Evolutionary conservation across 179 eudicot genomes (phyloP), one percentile per base, ranked within the genome.

Genomic region (Spinacia oleracea): DNA sequence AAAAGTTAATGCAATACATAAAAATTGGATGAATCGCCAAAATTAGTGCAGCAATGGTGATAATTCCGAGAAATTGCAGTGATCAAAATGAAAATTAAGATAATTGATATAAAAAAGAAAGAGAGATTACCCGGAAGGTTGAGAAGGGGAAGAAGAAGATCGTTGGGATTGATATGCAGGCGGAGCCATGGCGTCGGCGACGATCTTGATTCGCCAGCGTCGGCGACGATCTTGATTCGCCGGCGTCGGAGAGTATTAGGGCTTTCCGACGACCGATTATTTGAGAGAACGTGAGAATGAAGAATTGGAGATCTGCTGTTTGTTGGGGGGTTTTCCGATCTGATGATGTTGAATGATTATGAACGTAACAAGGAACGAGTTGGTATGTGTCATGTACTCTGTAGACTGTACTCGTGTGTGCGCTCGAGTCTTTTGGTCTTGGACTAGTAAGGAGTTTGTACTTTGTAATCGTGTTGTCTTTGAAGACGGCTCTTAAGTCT

Each of bases 121-220:
- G n/a, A n/a, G 18, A 29, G 29, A 16, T 2, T 88, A 93, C 97
- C 98, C 98, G 62, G 98, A 93, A 15, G 98, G 97, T 80, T 92
- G 98, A 82, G 98, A 93, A 70, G 98, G 98, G 3, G 97, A 93
- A 64, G 97, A 83, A 74, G 94, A 83, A 74, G 94, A 90, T 82
- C 95, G 91, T 32, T 84, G 90, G 34, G 92, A 75, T 71, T 87
- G 91, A 82, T 89, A 87, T 42, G 92, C 94, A 60, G 97, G 97
- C 78, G 93, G 87, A 64, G 87, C 75, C 85, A 84, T 84, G 56
- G 73, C 46, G 69, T 25, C 73, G 76, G 66, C 73, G 82, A 70
- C 73, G 81, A 78, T 78, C 16, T 46, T 7, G 46, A 45, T 73
- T 56, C 75, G 78, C 63, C 84, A 78, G 81, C 67, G 79, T 72